phyloP scores from a whole-genome alignment of 1,284 basidiomycete species.

The Agroathelia rolfsii region DNA sequence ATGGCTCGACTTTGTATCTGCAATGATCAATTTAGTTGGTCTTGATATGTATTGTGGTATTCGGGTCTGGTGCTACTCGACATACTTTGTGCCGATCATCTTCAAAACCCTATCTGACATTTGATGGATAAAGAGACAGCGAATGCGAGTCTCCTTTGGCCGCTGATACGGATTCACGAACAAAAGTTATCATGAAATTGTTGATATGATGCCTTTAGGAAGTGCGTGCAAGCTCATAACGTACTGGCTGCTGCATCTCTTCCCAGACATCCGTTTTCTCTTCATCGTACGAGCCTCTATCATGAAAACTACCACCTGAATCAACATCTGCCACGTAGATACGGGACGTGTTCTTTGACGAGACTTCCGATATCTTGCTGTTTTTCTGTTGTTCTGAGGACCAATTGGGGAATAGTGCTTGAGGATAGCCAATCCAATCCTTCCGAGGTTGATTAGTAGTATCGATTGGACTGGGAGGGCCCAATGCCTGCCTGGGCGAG shows the following conservation, averaged over 20 bases:
- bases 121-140: conserved; percentile 38
- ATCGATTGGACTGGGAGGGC: too few species aligned
- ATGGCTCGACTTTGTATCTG: conserved; percentile 43
- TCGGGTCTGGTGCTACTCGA: neutral
- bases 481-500: too few species aligned
- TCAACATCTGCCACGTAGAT: too few species aligned
- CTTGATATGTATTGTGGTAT: conserved; percentile 7
- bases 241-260: too few species aligned
- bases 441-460: conserved; percentile 6
- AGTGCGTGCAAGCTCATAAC: too few species aligned
- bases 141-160: conserved; percentile 26
- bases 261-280: too few species aligned
- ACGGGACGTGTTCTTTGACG: too few species aligned
- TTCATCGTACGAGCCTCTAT: too few species aligned
- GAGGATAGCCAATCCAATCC: conserved; percentile 39
- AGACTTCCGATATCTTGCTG: conserved; percentile 25
- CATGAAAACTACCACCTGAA: too few species aligned
- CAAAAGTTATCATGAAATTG: too few species aligned
- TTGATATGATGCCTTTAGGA: too few species aligned
- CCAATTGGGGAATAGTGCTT: conserved; percentile 44
- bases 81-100: conserved; percentile 40
- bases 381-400: conserved; percentile 34
- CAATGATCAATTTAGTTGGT: too few species aligned
- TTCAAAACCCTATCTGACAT: conserved; percentile 37
- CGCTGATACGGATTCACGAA: conserved; percentile 24